Conservation (phyloP, 768 basidiomycete genomes). For the Lactarius psammicola region DNA sequence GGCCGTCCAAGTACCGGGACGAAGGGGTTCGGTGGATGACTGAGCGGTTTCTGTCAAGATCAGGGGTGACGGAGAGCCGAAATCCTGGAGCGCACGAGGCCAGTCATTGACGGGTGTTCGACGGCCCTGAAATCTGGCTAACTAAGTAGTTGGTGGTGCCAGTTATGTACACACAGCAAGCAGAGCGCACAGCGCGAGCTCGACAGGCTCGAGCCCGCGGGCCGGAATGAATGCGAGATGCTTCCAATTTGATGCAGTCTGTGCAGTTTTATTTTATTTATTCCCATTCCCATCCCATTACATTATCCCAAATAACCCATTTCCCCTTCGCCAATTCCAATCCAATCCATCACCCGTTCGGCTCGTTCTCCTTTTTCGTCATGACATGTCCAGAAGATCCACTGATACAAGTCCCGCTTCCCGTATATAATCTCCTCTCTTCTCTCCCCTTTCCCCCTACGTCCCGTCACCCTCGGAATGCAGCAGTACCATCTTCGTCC, state of each 20-base stretch:
- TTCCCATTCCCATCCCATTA: slow-evolving; percentile 2
- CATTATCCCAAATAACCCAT: too few relatives aligned
- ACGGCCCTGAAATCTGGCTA: slow-evolving; percentile 19
- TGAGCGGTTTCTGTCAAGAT: slow-evolving; percentile 30
- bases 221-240: slow-evolving; percentile 18
- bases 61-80: slow-evolving; percentile 18
- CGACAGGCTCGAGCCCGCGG: slow-evolving; percentile 22
- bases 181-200: not conserved
- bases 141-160: not conserved
- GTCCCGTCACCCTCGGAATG: slow-evolving; percentile 13
- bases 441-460: slow-evolving; percentile 1
- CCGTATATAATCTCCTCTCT: slow-evolving; percentile 22
- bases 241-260: slow-evolving; percentile 26
- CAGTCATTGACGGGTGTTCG: slow-evolving; percentile 20
- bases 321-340: slow-evolving; percentile 17
- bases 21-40: not conserved
- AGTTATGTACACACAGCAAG: slow-evolving; percentile 3
- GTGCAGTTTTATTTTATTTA: slow-evolving; percentile 9
- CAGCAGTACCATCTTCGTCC: slow-evolving; percentile 28
- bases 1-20: slow-evolving; percentile 5
- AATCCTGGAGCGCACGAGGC: slow-evolving; percentile 22
- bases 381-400: slow-evolving; percentile 26
- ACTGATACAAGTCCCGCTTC: slow-evolving; percentile 27
- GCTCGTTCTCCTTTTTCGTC: slow-evolving; percentile 21
- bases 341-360: slow-evolving; percentile 27